phyloP scores from a whole-genome alignment of 1,139 yeast species.

The Taphrina sp. region DNA sequence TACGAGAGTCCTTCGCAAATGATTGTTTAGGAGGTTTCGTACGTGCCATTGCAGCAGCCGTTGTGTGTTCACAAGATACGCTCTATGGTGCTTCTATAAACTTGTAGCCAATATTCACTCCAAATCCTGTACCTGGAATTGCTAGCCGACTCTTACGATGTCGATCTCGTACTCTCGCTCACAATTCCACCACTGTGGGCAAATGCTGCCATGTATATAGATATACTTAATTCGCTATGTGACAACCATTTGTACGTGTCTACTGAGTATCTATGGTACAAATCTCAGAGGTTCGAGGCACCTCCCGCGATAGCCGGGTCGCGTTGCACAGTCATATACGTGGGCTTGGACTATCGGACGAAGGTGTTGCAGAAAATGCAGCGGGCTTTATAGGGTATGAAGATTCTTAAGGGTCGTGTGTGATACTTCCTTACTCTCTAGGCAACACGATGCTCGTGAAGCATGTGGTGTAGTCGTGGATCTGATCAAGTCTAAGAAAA shows the following conservation, averaged over 20 bases:
- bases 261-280: conserved; percentile 58
- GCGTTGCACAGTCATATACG: conserved; percentile 97
- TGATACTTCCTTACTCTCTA: no score
- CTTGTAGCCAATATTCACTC: no score
- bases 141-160: no score
- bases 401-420: no score
- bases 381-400: conserved; percentile 55
- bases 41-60: no score
- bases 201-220: no score
- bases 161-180: no score
- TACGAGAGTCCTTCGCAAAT: conserved; percentile 25
- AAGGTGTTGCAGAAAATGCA: conserved; percentile 75
- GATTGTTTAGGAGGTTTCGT: conserved; percentile 32
- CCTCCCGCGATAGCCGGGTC: conserved; percentile 67
- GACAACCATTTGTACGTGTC: not conserved
- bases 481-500: conserved; percentile 83
- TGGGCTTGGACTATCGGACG: conserved; percentile 90
- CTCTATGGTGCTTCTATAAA: no score
- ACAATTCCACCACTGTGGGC: no score
- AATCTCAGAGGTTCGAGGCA: conserved; percentile 72
- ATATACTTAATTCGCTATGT: no score
- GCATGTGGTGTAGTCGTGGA: conserved; percentile 97
- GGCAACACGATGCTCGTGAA: conserved; percentile 91
- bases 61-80: no score
- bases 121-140: no score